These are phyloP conservation scores for Trichoderma parareesei DNA, from an alignment of 495 filamentous ascomycete species.

Conservation along the genomic window DNA sequence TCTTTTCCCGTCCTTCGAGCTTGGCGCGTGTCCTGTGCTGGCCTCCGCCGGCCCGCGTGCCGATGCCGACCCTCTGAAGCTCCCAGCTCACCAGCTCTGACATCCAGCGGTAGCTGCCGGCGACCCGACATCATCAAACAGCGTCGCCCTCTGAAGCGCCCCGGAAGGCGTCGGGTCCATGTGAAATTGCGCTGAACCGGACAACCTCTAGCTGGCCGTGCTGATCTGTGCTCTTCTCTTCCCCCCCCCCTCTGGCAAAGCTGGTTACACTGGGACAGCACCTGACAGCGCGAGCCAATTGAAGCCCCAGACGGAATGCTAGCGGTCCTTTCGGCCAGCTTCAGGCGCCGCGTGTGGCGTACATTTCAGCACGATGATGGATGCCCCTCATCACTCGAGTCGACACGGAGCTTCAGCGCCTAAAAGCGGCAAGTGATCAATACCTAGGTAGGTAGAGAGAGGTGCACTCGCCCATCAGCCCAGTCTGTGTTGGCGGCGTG, in stretches of 20 bases:
- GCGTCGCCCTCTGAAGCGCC: neutral
- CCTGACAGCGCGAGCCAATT: neutral
- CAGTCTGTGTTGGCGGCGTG: no score
- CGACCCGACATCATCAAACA: neutral
- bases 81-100: neutral
- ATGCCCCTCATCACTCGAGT: constrained; percentile 1
- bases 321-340: neutral
- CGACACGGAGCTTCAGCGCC: neutral
- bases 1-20: neutral
- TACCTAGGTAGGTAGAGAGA: no score
- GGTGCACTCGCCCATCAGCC: no score
- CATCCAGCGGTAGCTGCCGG: neutral
- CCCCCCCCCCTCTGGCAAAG: neutral
- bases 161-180: neutral
- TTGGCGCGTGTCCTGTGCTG: neutral
- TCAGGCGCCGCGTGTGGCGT: constrained; percentile 4
- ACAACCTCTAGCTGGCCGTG: no score
- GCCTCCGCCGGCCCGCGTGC: neutral
- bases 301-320: neutral
- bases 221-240: neutral
- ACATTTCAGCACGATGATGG: constrained; percentile 8
- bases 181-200: neutral
- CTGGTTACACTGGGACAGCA: constrained; percentile 9
- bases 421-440: constrained; percentile 7
- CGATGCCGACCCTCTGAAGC: neutral